These are phyloP conservation scores for Populus ilicifolia DNA, from an alignment of 345 rosid genomes.

Conservation along the genomic window DNA sequence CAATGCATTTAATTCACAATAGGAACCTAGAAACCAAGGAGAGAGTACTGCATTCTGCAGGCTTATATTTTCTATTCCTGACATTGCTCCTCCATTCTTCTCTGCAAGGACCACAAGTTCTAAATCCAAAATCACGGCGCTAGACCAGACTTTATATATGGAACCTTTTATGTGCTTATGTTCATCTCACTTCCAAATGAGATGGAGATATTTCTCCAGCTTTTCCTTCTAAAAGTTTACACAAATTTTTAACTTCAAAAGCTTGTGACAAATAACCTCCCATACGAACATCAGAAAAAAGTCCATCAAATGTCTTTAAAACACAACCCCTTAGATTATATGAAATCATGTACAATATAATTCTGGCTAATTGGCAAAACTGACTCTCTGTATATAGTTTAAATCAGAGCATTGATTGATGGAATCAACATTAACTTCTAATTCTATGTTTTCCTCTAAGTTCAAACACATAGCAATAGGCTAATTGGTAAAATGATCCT, in stretches of 20 bases:
- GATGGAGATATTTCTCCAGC: neutral
- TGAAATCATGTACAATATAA: neutral
- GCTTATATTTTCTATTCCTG: neutral
- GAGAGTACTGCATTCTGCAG: neutral
- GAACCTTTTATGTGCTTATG: neutral
- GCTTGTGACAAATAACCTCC: neutral
- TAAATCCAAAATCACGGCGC: neutral
- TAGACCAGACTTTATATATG: neutral
- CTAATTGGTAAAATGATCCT: too few relatives aligned
- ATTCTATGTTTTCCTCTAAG: too few relatives aligned
- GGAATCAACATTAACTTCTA: too few relatives aligned
- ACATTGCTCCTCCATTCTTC: neutral
- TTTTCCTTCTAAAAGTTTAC: neutral
- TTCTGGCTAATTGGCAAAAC: too few relatives aligned
- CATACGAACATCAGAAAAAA: neutral
- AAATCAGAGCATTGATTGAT: too few relatives aligned
- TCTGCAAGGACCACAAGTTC: neutral
- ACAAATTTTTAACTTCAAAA: neutral
- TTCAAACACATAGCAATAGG: too few relatives aligned
- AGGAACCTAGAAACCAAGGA: neutral
- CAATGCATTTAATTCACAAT: neutral
- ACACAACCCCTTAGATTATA: neutral
- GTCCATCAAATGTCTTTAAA: neutral
- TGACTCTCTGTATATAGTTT: too few relatives aligned
- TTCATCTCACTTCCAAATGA: neutral